Conservation (phyloP, 2,329 filamentous ascomycete genomes). For the Cercospora brassicicola region DNA sequence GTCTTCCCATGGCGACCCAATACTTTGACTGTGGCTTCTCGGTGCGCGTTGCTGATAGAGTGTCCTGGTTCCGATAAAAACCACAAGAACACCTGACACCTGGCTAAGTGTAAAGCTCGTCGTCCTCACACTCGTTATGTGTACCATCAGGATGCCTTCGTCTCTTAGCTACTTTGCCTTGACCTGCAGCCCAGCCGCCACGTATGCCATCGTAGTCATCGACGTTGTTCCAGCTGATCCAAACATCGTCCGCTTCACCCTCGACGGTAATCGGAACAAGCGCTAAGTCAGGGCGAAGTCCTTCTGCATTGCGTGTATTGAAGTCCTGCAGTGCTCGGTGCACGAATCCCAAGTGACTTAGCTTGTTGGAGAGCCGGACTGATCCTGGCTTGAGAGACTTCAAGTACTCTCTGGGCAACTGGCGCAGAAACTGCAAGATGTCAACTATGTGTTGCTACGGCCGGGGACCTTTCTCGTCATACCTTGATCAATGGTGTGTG, state of each 20-base stretch:
- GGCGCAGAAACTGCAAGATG: neutral
- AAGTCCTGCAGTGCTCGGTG: conserved; percentile 4
- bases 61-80: too few relatives aligned
- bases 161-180: conserved; percentile 6
- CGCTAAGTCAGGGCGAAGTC: conserved; percentile 9
- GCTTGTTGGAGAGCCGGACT: conserved; percentile 10
- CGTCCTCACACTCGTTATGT: neutral
- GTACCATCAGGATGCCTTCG: conserved; percentile 1
- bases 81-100: too few relatives aligned
- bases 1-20: neutral
- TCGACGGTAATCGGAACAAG: conserved; percentile 9
- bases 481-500: conserved; percentile 12
- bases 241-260: conserved; percentile 3
- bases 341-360: conserved; percentile 9
- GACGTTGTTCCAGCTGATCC: conserved; percentile 7
- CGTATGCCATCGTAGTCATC: conserved; percentile 10
- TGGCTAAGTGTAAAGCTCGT: neutral
- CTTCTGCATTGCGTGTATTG: conserved; percentile 11
- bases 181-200: conserved; percentile 3
- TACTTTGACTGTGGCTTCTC: neutral
- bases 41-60: too few relatives aligned
- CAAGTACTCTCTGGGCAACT: neutral
- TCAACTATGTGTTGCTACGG: neutral
- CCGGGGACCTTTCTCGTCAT: neutral
- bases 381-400: neutral